These are phyloP conservation scores for Wickerhamiella kurtzmanii DNA, from an alignment of 805 yeast species.

Conservation along the genomic window DNA sequence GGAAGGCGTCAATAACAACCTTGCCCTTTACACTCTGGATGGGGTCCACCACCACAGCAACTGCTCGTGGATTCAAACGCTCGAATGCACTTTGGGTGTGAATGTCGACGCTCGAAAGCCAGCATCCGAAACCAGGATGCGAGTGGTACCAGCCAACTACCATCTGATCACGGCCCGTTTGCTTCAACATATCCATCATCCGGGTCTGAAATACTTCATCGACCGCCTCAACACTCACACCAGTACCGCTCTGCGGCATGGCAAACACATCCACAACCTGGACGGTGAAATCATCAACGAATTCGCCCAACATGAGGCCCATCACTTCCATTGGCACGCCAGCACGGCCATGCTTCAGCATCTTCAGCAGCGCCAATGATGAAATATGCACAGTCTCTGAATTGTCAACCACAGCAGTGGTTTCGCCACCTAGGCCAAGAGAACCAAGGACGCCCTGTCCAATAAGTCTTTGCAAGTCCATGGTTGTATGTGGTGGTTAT, in stretches of 20 bases:
- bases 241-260: constrained; percentile 95
- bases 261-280: constrained; percentile 98
- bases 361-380: constrained; percentile 83
- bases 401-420: constrained; percentile 79
- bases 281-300: constrained; percentile 92
- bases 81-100: constrained; percentile 97
- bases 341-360: constrained; percentile 89
- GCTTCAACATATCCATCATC: constrained; percentile 99
- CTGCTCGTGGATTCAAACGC: constrained; percentile 88
- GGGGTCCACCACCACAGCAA: constrained; percentile 97
- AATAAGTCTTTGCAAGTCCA: constrained; percentile 25
- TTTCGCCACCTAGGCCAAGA: constrained; percentile 27
- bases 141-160: constrained; percentile 99
- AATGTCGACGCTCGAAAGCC: constrained; percentile 96
- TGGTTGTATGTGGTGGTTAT: constrained; percentile 7
- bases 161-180: constrained; percentile 98
- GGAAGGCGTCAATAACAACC: constrained; percentile 96
- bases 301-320: constrained; percentile 98
- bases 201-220: constrained; percentile 97
- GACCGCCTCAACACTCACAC: constrained; percentile 97
- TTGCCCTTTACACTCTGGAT: constrained; percentile 98
- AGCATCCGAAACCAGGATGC: constrained; percentile 99
- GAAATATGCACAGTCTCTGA: constrained; percentile 95
- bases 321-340: constrained; percentile 72
- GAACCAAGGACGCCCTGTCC: constrained; percentile 25